phyloP scores from a whole-genome alignment of 495 filamentous ascomycete genomes.

The Tetracladium setigerum region DNA sequence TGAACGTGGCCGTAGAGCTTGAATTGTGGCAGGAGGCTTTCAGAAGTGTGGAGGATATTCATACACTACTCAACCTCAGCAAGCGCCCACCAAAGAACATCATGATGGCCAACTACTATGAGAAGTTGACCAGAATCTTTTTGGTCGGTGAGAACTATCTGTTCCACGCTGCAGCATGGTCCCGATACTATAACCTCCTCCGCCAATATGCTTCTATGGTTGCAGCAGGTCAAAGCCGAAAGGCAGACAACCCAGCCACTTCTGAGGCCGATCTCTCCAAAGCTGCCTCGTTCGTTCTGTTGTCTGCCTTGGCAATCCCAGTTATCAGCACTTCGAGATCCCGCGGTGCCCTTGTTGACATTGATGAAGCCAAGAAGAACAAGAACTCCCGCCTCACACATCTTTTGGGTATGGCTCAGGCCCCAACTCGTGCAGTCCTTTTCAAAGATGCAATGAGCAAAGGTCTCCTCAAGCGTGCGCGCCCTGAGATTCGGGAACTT shows the following conservation, averaged over 20 bases:
- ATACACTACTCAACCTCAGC: constrained; percentile 96
- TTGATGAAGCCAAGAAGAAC: constrained; percentile 95
- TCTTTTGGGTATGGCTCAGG: constrained; percentile 82
- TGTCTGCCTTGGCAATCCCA: constrained; percentile 90
- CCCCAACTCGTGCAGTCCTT: constrained; percentile 80
- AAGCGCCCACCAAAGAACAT: constrained; percentile 98
- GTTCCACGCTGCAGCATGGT: constrained; percentile 97
- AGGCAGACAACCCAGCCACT: constrained; percentile 81
- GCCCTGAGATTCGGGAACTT: constrained; percentile 87
- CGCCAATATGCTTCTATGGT: constrained; percentile 82
- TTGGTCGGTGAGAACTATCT: constrained; percentile 98
- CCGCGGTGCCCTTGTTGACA: constrained; percentile 88
- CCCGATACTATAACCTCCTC: constrained; percentile 91
- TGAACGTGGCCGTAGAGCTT: constrained; percentile 95
- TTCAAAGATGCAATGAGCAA: constrained; percentile 96
- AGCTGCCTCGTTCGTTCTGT: constrained; percentile 91
- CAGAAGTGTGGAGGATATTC: constrained; percentile 97
- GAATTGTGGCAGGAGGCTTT: constrained; percentile 99
- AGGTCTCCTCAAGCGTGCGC: constrained; percentile 81
- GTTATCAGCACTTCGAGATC: constrained; percentile 98
- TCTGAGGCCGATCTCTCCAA: constrained; percentile 77
- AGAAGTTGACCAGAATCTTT: constrained; percentile 97
- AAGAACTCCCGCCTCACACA: constrained; percentile 97
- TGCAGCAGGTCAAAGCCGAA: constrained; percentile 82
- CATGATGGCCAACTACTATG: constrained; percentile 99